Evolutionary conservation across 1,139 yeast species (phyloP), one percentile per base, ranked within the genome.

Genomic region (Geotrichum cucujoidarum): DNA sequence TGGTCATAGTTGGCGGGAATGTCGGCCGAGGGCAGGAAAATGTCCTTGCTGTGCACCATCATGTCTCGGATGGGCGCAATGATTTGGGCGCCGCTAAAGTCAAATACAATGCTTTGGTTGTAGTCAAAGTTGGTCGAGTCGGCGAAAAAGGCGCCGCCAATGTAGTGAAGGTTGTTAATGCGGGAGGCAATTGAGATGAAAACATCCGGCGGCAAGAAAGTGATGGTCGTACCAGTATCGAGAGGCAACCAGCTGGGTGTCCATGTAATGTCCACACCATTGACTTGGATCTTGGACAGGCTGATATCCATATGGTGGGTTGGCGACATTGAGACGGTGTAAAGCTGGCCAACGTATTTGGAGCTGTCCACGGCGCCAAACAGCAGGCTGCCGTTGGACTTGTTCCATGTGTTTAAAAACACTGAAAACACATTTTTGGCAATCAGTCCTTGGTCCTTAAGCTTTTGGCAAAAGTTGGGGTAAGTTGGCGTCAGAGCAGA

Each of bases 291-390:
- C 13, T 21, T 18, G 3, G 45, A 32, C 10, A 41, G 31, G 5
- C n/a, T 32, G 4, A 33, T 38, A 3, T 31, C 30, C 22, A 41
- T 13, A 17, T 18, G 22, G 14, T 32, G 18, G 3, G 20, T 10
- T 24, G 21, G 13, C 10, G 45, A 33, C 45, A 41, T 41, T 8
- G 52, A 53, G 11, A 58, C 36, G 2, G 48, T 39, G 29, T 49
- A 50, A 50, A 73, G 63, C 5, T 55, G 48, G 3, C 76, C 77
- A 1, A 61, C 40, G 57, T 69, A 74, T 57, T 74, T 75, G 38
- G 74, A 71, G 49, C 71, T 69, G 57, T 75, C 80, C 42, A 75
- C 66, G 2, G 77, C 80, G 2, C 78, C 78, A 61, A 74, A 74
- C 47, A 65, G 47, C 31, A 74, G 60, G 40, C 62, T 54, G 6